phyloP scores from a whole-genome alignment of 2,329 filamentous ascomycete genomes.

The Cyphellophora attinorum region DNA sequence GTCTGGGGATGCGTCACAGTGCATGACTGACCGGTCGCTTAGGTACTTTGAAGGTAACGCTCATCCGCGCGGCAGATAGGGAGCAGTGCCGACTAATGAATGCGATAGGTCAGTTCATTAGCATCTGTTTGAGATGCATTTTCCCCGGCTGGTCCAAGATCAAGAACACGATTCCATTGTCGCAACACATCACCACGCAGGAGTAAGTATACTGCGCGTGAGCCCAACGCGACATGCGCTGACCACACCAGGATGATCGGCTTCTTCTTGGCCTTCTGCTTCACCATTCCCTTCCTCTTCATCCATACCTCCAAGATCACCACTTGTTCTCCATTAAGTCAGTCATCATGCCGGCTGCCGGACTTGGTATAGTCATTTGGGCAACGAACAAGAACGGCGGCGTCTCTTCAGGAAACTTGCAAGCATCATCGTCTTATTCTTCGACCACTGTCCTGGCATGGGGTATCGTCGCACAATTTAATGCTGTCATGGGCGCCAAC shows the following conservation, averaged over 20 bases:
- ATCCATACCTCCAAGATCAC: conserved; percentile 28
- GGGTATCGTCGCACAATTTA: conserved; percentile 29
- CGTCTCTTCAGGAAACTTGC: conserved; percentile 6
- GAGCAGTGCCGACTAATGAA: no score
- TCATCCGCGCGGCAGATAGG: no score
- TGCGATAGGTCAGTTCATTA: conserved; percentile 19
- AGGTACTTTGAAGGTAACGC: no score
- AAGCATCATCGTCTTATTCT: conserved; percentile 7
- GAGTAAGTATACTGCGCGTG: conserved; percentile 1
- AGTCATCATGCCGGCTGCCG: conserved; percentile 25
- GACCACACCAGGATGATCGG: conserved; percentile 13
- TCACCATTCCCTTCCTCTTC: conserved; percentile 22
- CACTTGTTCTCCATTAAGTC: conserved; percentile 28
- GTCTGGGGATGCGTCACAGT: no score
- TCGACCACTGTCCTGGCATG: conserved; percentile 24
- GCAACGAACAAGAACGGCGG: conserved; percentile 20
- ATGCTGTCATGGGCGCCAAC: conserved; percentile 28
- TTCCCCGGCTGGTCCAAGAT: conserved; percentile 19
- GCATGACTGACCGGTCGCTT: no score
- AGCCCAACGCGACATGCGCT: not conserved
- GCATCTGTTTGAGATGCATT: conserved; percentile 20
- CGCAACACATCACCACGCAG: conserved; percentile 19
- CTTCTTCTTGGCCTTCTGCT: conserved; percentile 19
- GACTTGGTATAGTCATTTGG: conserved; percentile 29
- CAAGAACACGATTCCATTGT: conserved; percentile 18